These are phyloP conservation scores for Phytophthora europaea DNA, from an alignment of 352 stramenopile species.

Conservation along the genomic window DNA sequence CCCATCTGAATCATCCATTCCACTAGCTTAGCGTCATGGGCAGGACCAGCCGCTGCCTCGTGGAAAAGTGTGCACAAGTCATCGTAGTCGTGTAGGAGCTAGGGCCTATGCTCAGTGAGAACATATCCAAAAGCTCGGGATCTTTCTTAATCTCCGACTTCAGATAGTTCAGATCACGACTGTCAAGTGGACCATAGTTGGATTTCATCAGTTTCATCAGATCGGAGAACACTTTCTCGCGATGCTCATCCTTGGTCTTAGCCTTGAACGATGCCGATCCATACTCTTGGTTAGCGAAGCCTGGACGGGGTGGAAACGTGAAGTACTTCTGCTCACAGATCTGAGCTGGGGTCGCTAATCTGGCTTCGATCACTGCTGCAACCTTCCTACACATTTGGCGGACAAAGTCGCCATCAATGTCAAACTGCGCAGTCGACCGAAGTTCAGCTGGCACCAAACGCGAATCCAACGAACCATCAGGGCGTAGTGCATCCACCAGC, in stretches of 20 bases:
- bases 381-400: constrained; percentile 4
- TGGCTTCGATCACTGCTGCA: constrained; percentile 14
- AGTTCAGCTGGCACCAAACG: not conserved
- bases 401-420: constrained; percentile 1
- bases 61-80: constrained; percentile 31
- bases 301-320: constrained; percentile 16
- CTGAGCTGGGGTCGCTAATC: constrained; percentile 19
- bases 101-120: not conserved
- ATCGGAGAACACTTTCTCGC: constrained; percentile 15
- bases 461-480: constrained; percentile 24
- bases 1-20: constrained; percentile 52
- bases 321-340: constrained; percentile 22
- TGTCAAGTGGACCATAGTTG: constrained; percentile 5
- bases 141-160: constrained; percentile 23
- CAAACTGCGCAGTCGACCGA: not conserved
- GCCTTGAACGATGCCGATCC: constrained; percentile 10
- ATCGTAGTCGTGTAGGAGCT: not conserved
- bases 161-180: not conserved
- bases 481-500: constrained; percentile 36
- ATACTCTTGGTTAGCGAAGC: constrained; percentile 24
- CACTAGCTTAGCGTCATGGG: constrained; percentile 29
- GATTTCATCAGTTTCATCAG: constrained; percentile 19
- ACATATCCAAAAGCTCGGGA: constrained; percentile 11
- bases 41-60: constrained; percentile 34
- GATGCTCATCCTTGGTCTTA: not conserved